A percentile compares a stretch with the other conserved stretches of the same genome.
Conservation (phyloP, 1,139 yeast genomes). For the Blastobotrys proliferans region DNA sequence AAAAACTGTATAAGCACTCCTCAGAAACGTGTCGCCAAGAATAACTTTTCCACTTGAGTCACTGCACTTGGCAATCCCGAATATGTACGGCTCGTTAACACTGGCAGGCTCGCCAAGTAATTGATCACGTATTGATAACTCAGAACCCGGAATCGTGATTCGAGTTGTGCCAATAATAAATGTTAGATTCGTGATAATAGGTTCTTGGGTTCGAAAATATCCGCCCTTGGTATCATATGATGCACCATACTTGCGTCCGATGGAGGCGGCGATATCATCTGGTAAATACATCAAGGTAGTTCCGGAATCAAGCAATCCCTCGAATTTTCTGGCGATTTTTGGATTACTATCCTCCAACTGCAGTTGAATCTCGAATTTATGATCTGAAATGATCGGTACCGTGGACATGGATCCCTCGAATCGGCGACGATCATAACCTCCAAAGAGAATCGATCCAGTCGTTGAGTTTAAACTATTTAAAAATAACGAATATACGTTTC, state of each 20-base stretch:
- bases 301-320: constrained; percentile 55
- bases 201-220: constrained; percentile 12
- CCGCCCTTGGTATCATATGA: constrained; percentile 16
- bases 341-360: constrained; percentile 6
- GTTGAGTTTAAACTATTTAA: constrained; percentile 19
- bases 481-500: constrained; percentile 40
- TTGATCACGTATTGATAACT: constrained; percentile 26
- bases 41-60: constrained; percentile 13
- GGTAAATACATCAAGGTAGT: constrained; percentile 60
- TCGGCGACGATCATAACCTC: constrained; percentile 54
- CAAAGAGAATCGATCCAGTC: constrained; percentile 40
- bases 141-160: constrained; percentile 40
- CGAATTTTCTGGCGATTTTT: not conserved
- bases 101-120: constrained; percentile 14
- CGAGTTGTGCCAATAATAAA: constrained; percentile 41
- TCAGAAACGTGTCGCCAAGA: constrained; percentile 71
- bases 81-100: not conserved
- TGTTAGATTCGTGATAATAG: constrained; percentile 21
- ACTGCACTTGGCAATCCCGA: constrained; percentile 5
- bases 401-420: constrained; percentile 43
- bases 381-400: constrained; percentile 22
- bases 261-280: constrained; percentile 19
- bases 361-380: constrained; percentile 3
- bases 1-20: constrained; percentile 72
- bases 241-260: constrained; percentile 27